Percentiles rank a stretch among this genome's conserved stretches.
These are phyloP conservation scores for Wickerhamiella allomyrinae DNA, from an alignment of 805 yeast species.

Conservation along the genomic window DNA sequence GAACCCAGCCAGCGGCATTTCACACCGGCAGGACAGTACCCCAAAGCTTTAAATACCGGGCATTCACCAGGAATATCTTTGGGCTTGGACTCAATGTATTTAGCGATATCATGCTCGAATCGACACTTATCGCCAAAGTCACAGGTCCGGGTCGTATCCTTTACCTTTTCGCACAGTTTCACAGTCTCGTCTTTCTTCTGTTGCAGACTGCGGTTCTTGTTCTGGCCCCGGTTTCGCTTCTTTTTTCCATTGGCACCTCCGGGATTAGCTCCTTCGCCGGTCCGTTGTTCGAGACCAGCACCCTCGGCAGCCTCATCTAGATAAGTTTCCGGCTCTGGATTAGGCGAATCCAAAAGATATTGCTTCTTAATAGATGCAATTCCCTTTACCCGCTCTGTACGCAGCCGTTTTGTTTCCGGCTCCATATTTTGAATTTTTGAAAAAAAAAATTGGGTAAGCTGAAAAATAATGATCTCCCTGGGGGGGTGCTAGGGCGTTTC, in stretches of 20 bases:
- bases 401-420: slow-evolving; percentile 11
- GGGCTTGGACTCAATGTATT: slow-evolving; percentile 51
- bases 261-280: slow-evolving; percentile 8
- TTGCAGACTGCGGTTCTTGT: slow-evolving; percentile 16
- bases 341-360: slow-evolving; percentile 5
- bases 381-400: slow-evolving; percentile 17
- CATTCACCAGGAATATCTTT: slow-evolving; percentile 64
- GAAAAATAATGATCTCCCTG: too few relatives aligned
- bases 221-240: slow-evolving; percentile 18
- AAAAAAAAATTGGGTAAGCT: neutral
- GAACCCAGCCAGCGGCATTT: slow-evolving; percentile 83
- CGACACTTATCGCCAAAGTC: slow-evolving; percentile 62
- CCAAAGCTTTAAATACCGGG: slow-evolving; percentile 70
- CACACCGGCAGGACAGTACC: slow-evolving; percentile 83
- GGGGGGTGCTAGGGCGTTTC: too few relatives aligned
- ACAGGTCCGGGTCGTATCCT: slow-evolving; percentile 17
- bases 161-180: slow-evolving; percentile 14
- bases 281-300: slow-evolving; percentile 15
- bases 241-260: slow-evolving; percentile 6
- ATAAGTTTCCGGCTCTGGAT: slow-evolving; percentile 1
- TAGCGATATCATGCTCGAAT: slow-evolving; percentile 57
- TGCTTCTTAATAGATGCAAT: slow-evolving; percentile 19
- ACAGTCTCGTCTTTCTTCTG: slow-evolving; percentile 15
- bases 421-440: neutral
- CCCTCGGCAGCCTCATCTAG: slow-evolving; percentile 9